Percentiles rank a stretch among this genome's conserved stretches.
Conservation (phyloP, 1,139 yeast genomes). For the Keqinozyma sinolaborantium region DNA sequence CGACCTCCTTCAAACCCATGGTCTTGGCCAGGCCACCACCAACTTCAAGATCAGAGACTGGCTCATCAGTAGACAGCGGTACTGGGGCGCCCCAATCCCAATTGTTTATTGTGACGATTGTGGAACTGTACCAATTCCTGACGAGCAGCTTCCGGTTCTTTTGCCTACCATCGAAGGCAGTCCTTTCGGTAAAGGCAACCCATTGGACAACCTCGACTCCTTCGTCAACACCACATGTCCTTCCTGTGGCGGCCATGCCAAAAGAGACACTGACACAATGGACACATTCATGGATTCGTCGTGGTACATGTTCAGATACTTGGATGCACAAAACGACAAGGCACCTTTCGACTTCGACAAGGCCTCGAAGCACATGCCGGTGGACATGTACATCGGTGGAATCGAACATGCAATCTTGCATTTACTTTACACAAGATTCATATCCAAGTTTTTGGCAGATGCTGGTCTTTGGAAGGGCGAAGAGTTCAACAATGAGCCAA, state of each 20-base stretch:
- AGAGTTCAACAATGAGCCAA: conserved; percentile 66
- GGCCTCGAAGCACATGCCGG: conserved; percentile 69
- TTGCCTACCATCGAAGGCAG: conserved; percentile 55
- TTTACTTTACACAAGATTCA: conserved; percentile 77
- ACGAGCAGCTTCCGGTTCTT: conserved; percentile 73
- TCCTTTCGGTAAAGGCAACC: conserved; percentile 59
- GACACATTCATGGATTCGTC: conserved; percentile 97
- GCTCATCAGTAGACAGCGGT: conserved; percentile 91
- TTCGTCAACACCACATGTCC: conserved; percentile 81
- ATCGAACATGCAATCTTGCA: conserved; percentile 96
- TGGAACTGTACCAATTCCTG: conserved; percentile 91
- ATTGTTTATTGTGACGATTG: conserved; percentile 81
- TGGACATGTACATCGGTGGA: conserved; percentile 90
- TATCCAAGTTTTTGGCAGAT: conserved; percentile 70
- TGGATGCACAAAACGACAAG: conserved; percentile 62
- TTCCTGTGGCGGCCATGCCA: conserved; percentile 66
- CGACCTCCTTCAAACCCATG: conserved; percentile 29
- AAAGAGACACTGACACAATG: conserved; percentile 95
- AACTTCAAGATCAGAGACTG: conserved; percentile 81
- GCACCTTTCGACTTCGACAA: conserved; percentile 49
- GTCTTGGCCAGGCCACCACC: conserved; percentile 45
- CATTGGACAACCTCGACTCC: conserved; percentile 63
- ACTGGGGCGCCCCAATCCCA: conserved; percentile 99
- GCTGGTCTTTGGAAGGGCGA: conserved; percentile 47
- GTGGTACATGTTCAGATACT: conserved; percentile 88